Evolutionary conservation across 176 grass and related monocot species (phyloP).

Genomic region (Avena atlantica): DNA sequence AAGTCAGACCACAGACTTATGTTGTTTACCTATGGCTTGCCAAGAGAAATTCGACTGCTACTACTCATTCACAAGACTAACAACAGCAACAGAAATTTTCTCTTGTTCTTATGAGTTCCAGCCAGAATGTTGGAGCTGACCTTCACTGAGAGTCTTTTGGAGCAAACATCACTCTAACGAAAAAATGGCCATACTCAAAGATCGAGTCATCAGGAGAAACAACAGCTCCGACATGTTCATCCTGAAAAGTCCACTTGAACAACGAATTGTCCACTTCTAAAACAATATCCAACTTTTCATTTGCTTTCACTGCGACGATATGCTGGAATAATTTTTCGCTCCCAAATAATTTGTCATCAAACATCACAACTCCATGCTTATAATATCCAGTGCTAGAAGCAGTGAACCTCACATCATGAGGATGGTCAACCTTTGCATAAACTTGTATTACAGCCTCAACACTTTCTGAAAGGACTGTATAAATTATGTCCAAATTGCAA

Average conservation of each 20-base stretch:
- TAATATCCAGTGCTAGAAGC: not conserved
- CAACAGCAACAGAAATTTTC: no score
- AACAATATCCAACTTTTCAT: not conserved
- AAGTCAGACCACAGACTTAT: no score
- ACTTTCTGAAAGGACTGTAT: not conserved
- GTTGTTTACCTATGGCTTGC: not conserved
- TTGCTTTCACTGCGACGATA: not conserved
- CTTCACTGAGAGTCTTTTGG: slow-evolving; percentile 10
- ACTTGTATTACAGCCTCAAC: slow-evolving; percentile 44
- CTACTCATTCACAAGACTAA: not conserved
- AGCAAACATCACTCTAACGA: slow-evolving; percentile 13
- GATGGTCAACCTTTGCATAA: slow-evolving; percentile 15
- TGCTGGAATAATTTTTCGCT: not conserved
- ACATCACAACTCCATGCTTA: not conserved
- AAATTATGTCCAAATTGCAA: slow-evolving; percentile 33
- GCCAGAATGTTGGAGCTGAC: not conserved
- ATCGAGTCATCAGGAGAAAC: slow-evolving; percentile 4
- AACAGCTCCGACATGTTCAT: not conserved
- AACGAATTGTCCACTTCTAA: not conserved
- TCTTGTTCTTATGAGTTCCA: no score
- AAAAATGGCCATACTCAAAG: not conserved
- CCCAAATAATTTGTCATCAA: not conserved
- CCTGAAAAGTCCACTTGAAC: slow-evolving; percentile 5
- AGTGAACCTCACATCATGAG: slow-evolving; percentile 11
- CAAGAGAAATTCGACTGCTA: not conserved